Conservation (phyloP, 805 yeast species). For the Ogataea chonburiensis region DNA sequence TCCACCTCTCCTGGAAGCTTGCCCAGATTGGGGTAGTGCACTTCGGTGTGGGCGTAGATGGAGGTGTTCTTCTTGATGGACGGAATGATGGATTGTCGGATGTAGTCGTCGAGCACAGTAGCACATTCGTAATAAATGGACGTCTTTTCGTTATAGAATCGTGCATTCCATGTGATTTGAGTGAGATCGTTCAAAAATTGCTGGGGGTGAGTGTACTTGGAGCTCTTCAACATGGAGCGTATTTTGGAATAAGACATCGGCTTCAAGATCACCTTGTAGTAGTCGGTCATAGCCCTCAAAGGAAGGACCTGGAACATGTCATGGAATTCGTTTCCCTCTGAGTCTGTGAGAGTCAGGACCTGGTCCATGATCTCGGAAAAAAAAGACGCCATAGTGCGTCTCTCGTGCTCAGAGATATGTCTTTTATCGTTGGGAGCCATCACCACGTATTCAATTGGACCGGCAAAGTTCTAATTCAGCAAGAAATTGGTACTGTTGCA, state of each 20-base stretch:
- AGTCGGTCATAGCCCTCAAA: conserved; percentile 67
- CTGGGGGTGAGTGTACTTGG: conserved; percentile 57
- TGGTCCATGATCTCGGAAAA: conserved; percentile 21
- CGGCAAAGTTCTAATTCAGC: conserved; percentile 2
- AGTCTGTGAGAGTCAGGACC: conserved; percentile 28
- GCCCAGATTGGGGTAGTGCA: conserved; percentile 65
- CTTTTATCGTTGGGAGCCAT: conserved; percentile 12
- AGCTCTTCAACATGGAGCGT: conserved; percentile 53
- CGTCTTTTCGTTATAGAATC: conserved; percentile 71
- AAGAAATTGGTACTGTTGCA: conserved; percentile 3
- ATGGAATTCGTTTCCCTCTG: conserved; percentile 30
- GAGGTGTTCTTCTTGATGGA: conserved; percentile 41
- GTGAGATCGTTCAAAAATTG: conserved; percentile 75
- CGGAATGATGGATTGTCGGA: conserved; percentile 49
- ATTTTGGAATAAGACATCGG: conserved; percentile 84
- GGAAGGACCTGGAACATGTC: conserved; percentile 69
- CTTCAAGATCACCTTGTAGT: conserved; percentile 70
- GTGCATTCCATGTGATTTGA: conserved; percentile 89
- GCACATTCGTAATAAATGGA: conserved; percentile 72
- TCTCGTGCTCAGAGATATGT: conserved; percentile 20
- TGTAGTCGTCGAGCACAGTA: conserved; percentile 50
- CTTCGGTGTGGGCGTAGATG: conserved; percentile 35
- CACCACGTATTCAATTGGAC: conserved; percentile 4
- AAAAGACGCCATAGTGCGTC: conserved; percentile 18
- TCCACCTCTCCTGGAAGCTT: conserved; percentile 47